A percentile compares a stretch with the other conserved stretches of the same genome.
Evolutionary conservation across 2,329 filamentous ascomycete species (phyloP).

Genomic region (Meredithiella fracta): DNA sequence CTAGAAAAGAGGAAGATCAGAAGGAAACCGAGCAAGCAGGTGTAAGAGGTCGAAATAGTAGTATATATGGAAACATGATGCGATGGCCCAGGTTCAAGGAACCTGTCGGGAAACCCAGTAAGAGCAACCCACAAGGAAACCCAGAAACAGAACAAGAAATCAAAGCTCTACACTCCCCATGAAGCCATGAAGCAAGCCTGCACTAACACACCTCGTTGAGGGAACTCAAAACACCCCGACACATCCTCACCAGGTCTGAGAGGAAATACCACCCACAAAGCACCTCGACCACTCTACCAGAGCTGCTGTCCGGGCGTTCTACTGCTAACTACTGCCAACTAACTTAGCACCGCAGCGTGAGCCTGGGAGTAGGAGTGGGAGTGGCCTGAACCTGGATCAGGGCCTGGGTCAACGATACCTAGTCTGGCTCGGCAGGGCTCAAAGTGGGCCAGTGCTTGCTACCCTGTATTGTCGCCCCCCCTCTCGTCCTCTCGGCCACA

Average conservation of each 20-base stretch:
- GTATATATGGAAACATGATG: slow-evolving; percentile 6
- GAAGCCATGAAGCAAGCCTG: too few species aligned
- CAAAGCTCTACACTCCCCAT: not conserved
- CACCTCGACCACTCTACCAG: too few species aligned
- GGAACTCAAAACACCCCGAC: not conserved
- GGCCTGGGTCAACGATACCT: not conserved
- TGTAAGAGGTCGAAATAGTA: slow-evolving; percentile 9
- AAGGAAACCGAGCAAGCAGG: slow-evolving; percentile 4
- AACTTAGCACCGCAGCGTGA: too few species aligned
- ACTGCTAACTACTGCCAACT: too few species aligned
- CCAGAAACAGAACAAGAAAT: not conserved
- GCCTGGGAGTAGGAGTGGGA: not conserved
- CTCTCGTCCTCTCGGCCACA: not conserved
- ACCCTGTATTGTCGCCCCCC: not conserved
- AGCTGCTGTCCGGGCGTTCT: too few species aligned
- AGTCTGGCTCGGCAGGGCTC: not conserved
- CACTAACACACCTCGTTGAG: not conserved
- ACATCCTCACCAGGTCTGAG: not conserved
- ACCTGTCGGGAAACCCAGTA: not conserved
- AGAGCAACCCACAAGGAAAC: not conserved
- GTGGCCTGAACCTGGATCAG: not conserved
- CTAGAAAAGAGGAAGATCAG: slow-evolving; percentile 10
- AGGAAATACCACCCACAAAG: not conserved
- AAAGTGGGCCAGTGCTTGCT: not conserved
- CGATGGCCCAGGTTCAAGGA: not conserved